Conservation (phyloP, 352 stramenopile genomes). For the Pythium sukuiense region DNA sequence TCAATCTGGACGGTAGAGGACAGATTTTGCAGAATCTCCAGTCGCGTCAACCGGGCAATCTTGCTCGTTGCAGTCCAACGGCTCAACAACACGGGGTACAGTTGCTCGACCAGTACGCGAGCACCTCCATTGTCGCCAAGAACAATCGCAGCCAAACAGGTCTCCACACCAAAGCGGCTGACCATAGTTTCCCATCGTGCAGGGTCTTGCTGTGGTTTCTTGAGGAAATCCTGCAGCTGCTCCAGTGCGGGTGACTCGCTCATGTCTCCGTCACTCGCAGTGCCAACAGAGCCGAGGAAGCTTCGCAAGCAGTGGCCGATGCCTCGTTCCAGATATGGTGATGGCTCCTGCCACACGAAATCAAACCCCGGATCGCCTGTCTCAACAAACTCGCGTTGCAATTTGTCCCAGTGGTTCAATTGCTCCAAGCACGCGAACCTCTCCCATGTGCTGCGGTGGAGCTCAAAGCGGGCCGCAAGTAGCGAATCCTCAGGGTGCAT, state of each 20-base stretch:
- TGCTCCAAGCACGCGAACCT: slow-evolving; percentile 57
- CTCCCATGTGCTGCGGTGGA: slow-evolving; percentile 64
- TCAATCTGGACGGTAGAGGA: slow-evolving; percentile 68
- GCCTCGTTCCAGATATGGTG: slow-evolving; percentile 70
- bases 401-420: slow-evolving; percentile 70
- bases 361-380: slow-evolving; percentile 22
- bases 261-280: slow-evolving; percentile 4
- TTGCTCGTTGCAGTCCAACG: slow-evolving; percentile 60
- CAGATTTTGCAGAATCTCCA: slow-evolving; percentile 65
- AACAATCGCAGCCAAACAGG: slow-evolving; percentile 45
- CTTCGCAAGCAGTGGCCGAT: slow-evolving; percentile 54
- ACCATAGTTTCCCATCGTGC: slow-evolving; percentile 40
- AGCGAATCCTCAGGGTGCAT: slow-evolving; percentile 32
- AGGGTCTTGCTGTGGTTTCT: slow-evolving; percentile 31
- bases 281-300: slow-evolving; percentile 36
- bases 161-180: slow-evolving; percentile 52
- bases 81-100: slow-evolving; percentile 52
- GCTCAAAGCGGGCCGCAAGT: slow-evolving; percentile 39
- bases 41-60: slow-evolving; percentile 42
- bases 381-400: slow-evolving; percentile 42
- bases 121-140: slow-evolving; percentile 45
- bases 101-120: slow-evolving; percentile 55
- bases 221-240: slow-evolving; percentile 25
- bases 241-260: slow-evolving; percentile 14
- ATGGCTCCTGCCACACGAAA: slow-evolving; percentile 57